Evolutionary conservation across 2,329 filamentous ascomycete genomes (phyloP), one percentile per base, ranked within the genome.

Genomic region (Apiospora arundinis): DNA sequence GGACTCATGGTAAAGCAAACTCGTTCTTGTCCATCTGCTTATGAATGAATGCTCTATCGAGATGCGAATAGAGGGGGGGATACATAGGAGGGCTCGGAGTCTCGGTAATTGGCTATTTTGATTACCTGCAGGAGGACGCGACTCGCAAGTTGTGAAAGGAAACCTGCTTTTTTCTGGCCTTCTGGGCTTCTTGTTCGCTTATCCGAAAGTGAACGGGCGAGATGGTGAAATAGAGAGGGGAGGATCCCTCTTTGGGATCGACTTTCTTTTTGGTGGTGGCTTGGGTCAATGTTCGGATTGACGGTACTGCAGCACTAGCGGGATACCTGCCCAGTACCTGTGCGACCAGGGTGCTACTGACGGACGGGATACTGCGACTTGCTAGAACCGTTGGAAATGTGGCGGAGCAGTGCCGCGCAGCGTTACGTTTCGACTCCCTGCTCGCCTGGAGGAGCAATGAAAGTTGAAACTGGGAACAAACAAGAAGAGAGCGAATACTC

Each of bases 401-500:
- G 56, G 56, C 56, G 56, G 56, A 63, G 56, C 56, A 63, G 9
- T 63, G 56, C 56, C 56, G 56, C 56, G 56, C 56, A 63, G 18
- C 56, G 32, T 63, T 63, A 40, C 56, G 56, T 63, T 63, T 63
- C 56, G 56, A 63, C 56, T 63, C 56, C 56, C 56, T 63, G 56
- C 56, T 63, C 56, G 56, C 56, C 56, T 40, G 56, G 56, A 63
- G 56, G 56, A 63, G 52, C 56, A 63, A 63, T 63, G 56, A 63
- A 63, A 63, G 56, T 63, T 63, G 56, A 63, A 63, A 63, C 56
- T 63, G 56, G 56, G 56, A 63, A 63, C 56, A 63, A 37, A 63
- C 56, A 63, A 40, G 28, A 63, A 63, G 56, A 63, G 56, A 40
- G 32, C 28, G 32, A 63, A 63, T 37, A 37, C 28, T 60, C 52